Conservation (phyloP, 2,329 filamentous ascomycete genomes). For the Talaromyces sp. region DNA sequence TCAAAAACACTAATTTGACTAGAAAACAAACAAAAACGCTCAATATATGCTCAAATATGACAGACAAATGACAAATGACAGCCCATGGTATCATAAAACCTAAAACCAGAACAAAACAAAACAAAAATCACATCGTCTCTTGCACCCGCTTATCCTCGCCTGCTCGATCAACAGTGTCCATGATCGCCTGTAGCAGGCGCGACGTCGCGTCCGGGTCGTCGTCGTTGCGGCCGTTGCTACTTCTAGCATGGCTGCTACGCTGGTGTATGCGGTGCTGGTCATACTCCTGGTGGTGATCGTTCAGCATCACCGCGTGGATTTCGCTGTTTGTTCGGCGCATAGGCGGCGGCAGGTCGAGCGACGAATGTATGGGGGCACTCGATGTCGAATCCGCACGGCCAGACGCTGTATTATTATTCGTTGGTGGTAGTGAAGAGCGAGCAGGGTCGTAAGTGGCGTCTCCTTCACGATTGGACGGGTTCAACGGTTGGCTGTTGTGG, state of each 20-base stretch:
- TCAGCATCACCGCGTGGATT: conserved; percentile 21
- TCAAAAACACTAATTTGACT: neutral
- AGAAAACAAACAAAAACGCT: neutral
- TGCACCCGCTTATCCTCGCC: neutral
- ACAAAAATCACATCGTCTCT: neutral
- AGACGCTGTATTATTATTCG: neutral
- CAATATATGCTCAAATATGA: neutral
- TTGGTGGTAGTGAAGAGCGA: neutral
- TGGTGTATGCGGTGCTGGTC: conserved; percentile 5
- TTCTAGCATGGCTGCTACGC: neutral
- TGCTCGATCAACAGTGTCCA: conserved; percentile 31
- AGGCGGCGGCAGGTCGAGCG: conserved; percentile 18
- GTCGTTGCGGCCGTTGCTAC: neutral
- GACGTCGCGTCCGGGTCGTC: conserved; percentile 32
- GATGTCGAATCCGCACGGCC: conserved; percentile 17
- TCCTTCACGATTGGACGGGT: neutral
- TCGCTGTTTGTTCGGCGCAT: conserved; percentile 37
- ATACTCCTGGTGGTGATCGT: conserved; percentile 16
- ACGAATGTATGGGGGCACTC: conserved; percentile 18
- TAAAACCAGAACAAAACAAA: neutral
- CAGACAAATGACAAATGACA: neutral
- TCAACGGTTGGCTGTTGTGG: neutral
- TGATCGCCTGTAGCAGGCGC: conserved; percentile 38
- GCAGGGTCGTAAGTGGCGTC: conserved; percentile 1
- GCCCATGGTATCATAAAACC: neutral